A percentile compares a stretch with the other conserved stretches of the same genome.
Evolutionary conservation across 2,329 filamentous ascomycete species (phyloP).

Genomic region (Mollisiaceae sp.): DNA sequence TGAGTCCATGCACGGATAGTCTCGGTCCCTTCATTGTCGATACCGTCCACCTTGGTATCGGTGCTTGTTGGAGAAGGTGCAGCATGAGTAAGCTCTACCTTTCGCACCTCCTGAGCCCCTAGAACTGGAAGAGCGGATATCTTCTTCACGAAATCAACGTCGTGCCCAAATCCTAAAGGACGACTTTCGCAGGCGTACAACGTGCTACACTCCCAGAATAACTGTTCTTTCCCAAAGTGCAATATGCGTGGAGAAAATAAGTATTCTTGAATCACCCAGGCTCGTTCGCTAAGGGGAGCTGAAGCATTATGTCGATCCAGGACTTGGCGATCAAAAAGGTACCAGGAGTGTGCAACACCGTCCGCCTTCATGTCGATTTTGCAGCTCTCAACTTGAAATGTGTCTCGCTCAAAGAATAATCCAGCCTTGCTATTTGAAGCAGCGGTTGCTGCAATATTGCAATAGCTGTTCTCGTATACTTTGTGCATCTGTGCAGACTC

Average conservation of each 20-base stretch:
- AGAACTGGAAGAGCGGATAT: background rate
- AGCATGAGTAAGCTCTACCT: background rate
- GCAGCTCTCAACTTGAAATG: background rate
- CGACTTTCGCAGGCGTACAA: background rate
- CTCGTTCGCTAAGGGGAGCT: background rate
- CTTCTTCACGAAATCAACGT: background rate
- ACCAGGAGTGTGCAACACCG: background rate
- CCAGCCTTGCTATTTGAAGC: background rate
- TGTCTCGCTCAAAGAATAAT: constrained; percentile 1
- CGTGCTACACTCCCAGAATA: constrained; percentile 9
- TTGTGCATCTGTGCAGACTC: constrained; percentile 11
- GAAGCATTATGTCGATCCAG: background rate
- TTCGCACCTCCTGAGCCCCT: background rate
- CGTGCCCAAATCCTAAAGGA: background rate
- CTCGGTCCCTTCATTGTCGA: background rate
- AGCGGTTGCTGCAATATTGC: constrained; percentile 8
- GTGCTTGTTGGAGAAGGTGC: background rate
- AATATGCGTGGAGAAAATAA: constrained; percentile 8
- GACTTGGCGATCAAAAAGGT: background rate
- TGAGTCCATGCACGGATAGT: background rate
- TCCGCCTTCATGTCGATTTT: background rate
- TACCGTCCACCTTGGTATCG: background rate
- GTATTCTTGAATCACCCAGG: constrained; percentile 8
- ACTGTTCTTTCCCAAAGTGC: constrained; percentile 4
- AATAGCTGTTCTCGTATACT: background rate